Evolutionary conservation across 352 stramenopile species (phyloP), one percentile per base, ranked within the genome.

Genomic region (Pythium volutum): DNA sequence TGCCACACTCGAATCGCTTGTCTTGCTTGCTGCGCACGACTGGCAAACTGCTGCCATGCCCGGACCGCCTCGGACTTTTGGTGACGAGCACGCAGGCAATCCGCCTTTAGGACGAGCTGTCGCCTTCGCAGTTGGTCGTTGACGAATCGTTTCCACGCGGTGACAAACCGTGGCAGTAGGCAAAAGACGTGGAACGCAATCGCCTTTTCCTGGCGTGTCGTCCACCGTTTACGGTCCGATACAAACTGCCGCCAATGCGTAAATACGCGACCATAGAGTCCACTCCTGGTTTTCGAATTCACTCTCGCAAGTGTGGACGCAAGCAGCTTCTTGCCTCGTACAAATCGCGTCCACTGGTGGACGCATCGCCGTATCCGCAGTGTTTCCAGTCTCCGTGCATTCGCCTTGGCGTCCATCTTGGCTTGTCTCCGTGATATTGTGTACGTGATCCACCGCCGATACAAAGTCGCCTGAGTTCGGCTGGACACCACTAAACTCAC

Each of bases 171-270:
- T 0, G 74, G 74, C 1, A 84, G 47, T 0, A 81, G 5, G 10
- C 61, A 69, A n/a, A 82, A 77, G 8, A 75, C 70, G 2, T 68
- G 73, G 38, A 84, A 87, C 0, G 71, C 73, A 10, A 49, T 4
- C 2, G 79, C 79, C 18, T 80, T 80, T 12, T 83, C 42, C 43
- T 66, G 53, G 7, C 84, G 68, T 0, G 50, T 15, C 12, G 48
- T 39, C 3, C 39, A 51, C 3, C 79, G 52, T 5, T 27, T 39
- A 8, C 62, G 53, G 26, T 56, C 26, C 1, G 15, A n/a, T 9
- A 61, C 23, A 39, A 77, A 77, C 15, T 26, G 49, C 16, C 42
- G 68, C 79, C 79, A 88, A 25, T 45, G 59, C 0, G 29, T n/a
- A 22, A 83, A 72, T 9, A 66, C 33, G 14, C 26, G 36, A 8